A percentile compares a stretch with the other conserved stretches of the same genome.
Conservation (phyloP, 148 eudicot species). For the Fagopyrum esculentum region DNA sequence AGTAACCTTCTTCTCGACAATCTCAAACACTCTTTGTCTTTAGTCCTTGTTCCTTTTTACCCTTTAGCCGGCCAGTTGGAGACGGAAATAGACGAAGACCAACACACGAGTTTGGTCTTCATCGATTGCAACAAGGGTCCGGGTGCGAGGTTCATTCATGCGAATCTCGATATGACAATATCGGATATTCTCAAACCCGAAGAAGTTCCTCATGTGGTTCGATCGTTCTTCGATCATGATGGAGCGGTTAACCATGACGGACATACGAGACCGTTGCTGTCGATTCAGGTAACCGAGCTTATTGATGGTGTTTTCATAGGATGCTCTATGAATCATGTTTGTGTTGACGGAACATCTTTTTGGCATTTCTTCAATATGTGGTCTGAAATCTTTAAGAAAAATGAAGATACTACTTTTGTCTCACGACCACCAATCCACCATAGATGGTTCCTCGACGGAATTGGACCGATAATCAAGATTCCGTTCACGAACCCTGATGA, state of each 20-base stretch:
- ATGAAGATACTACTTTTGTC: neutral
- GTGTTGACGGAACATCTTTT: constrained; percentile 26
- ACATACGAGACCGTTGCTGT: constrained; percentile 19
- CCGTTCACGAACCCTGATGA: constrained; percentile 16
- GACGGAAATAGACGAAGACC: neutral
- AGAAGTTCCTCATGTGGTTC: constrained; percentile 14
- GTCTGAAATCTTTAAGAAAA: constrained; percentile 19
- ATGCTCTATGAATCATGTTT: constrained; percentile 19
- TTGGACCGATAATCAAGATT: constrained; percentile 7
- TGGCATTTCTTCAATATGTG: constrained; percentile 27
- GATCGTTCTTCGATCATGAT: constrained; percentile 20
- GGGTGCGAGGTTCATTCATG: constrained; percentile 16
- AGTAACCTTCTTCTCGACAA: too few species aligned
- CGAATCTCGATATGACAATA: neutral
- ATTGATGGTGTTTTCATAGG: constrained; percentile 23
- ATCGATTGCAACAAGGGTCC: constrained; percentile 14
- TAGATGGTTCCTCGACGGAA: constrained; percentile 1
- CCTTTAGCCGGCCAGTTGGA: constrained; percentile 8
- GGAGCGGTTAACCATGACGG: constrained; percentile 27
- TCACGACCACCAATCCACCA: constrained; percentile 12
- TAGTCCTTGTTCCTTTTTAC: too few species aligned
- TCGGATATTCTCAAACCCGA: constrained; percentile 7
- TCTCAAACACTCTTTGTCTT: too few species aligned
- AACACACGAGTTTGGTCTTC: constrained; percentile 10
- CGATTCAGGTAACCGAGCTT: constrained; percentile 30